phyloP scores from a whole-genome alignment of 1,139 yeast species.

The Candida sanyaensis region DNA sequence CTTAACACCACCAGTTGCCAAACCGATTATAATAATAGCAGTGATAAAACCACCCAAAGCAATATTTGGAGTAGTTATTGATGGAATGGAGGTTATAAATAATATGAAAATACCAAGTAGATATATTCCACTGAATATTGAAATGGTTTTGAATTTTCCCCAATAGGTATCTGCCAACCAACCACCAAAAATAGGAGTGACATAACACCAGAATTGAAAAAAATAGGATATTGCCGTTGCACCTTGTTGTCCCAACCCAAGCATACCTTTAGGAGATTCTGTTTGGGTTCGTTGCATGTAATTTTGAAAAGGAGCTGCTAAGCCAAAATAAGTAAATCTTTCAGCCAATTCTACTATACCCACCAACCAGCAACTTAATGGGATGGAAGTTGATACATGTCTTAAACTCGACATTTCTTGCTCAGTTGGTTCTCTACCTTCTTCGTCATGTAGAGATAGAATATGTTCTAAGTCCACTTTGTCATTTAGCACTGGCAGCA shows the following conservation, averaged over 20 bases:
- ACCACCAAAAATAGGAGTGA: conserved; percentile 78
- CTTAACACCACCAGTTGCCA: conserved; percentile 83
- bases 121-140: conserved; percentile 59
- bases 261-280: conserved; percentile 57
- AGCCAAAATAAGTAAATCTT: conserved; percentile 80
- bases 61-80: conserved; percentile 49
- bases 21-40: conserved; percentile 66
- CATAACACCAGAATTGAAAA: conserved; percentile 80
- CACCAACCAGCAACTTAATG: conserved; percentile 45
- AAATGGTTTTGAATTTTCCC: conserved; percentile 72
- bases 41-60: conserved; percentile 55
- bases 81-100: conserved; percentile 71
- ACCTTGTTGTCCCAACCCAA: conserved; percentile 59
- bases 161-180: conserved; percentile 70
- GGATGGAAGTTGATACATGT: conserved; percentile 39
- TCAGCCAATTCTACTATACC: conserved; percentile 80
- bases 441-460: neutral
- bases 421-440: conserved; percentile 1
- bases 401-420: conserved; percentile 40
- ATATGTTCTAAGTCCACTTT: neutral
- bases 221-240: conserved; percentile 76
- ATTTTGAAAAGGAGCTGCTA: conserved; percentile 73
- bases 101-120: conserved; percentile 62
- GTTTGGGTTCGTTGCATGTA: conserved; percentile 60
- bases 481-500: neutral